These are phyloP conservation scores for Flaveria brownii DNA, from an alignment of 129 eudicot genomes.

Conservation along the genomic window DNA sequence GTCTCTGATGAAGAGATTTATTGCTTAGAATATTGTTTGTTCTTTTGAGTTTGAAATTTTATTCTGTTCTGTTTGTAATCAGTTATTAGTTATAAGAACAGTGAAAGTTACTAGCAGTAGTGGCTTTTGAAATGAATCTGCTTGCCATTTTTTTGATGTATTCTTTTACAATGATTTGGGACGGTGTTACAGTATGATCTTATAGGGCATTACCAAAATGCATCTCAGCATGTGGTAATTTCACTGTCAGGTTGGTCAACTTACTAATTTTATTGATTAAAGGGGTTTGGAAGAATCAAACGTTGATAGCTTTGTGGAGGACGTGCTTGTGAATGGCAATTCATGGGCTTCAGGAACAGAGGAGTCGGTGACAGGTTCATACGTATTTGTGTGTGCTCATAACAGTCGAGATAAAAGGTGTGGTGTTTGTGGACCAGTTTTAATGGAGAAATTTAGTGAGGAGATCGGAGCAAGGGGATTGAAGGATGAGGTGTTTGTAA, in stretches of 20 bases:
- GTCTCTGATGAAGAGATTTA: neutral
- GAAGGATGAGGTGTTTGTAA: conserved; percentile 66
- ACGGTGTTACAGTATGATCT: neutral
- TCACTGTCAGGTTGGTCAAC: conserved; percentile 15
- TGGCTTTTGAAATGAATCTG: neutral
- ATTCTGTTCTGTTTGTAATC: neutral
- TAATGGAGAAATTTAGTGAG: conserved; percentile 74
- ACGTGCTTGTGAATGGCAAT: conserved; percentile 78
- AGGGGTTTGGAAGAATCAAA: conserved; percentile 85
- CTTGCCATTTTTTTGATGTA: conserved; percentile 1
- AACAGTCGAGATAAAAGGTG: conserved; percentile 83
- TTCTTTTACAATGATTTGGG: neutral
- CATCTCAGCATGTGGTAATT: neutral
- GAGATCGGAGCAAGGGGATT: conserved; percentile 64
- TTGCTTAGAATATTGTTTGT: conserved; percentile 7
- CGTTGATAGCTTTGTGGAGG: conserved; percentile 82
- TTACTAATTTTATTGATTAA: conserved; percentile 31
- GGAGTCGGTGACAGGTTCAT: conserved; percentile 67
- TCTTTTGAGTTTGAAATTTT: neutral
- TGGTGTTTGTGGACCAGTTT: conserved; percentile 94
- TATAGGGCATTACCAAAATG: conserved; percentile 18
- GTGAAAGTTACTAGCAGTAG: neutral
- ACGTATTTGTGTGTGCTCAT: conserved; percentile 90
- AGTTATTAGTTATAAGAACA: neutral
- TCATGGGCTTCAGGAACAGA: conserved; percentile 67